Evolutionary conservation across 2,329 filamentous ascomycete genomes (phyloP).

Genomic region (Leptoxyphium fumago): DNA sequence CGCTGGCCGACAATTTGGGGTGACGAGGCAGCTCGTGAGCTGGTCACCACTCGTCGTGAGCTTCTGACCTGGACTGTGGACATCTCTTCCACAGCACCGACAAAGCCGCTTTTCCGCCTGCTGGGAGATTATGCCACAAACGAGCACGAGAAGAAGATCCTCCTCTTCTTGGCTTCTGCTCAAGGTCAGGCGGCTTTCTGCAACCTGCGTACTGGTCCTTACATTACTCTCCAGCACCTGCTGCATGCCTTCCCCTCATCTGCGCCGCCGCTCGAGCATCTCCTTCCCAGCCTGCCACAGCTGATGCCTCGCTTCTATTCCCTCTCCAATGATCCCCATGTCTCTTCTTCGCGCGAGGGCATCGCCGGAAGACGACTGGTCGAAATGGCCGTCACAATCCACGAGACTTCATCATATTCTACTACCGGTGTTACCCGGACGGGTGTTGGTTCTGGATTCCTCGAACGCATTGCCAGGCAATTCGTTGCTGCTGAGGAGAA

Average conservation of each 20-base stretch:
- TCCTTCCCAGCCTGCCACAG: conserved; percentile 67
- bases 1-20: conserved; percentile 98
- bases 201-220: conserved; percentile 72
- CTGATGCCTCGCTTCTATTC: conserved; percentile 99
- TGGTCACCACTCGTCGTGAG: conserved; percentile 81
- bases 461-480: conserved; percentile 67
- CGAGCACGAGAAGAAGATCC: conserved; percentile 73
- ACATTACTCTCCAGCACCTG: conserved; percentile 73
- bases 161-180: conserved; percentile 71
- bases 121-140: conserved; percentile 73
- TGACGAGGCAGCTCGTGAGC: conserved; percentile 66
- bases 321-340: conserved; percentile 85
- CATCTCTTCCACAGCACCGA: conserved; percentile 82
- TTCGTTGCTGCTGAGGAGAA: conserved; percentile 53
- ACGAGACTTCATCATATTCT: conserved; percentile 71
- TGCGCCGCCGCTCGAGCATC: conserved; percentile 68
- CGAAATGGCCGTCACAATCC: conserved; percentile 92
- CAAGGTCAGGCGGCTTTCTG: conserved; percentile 90
- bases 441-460: conserved; percentile 82
- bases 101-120: conserved; percentile 70
- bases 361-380: conserved; percentile 64
- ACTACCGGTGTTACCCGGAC: conserved; percentile 41
- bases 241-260: conserved; percentile 84
- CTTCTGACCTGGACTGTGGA: conserved; percentile 94
- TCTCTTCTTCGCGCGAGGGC: conserved; percentile 55